Conservation (phyloP, 208 protist genomes). For the Crithidia sp. region DNA sequence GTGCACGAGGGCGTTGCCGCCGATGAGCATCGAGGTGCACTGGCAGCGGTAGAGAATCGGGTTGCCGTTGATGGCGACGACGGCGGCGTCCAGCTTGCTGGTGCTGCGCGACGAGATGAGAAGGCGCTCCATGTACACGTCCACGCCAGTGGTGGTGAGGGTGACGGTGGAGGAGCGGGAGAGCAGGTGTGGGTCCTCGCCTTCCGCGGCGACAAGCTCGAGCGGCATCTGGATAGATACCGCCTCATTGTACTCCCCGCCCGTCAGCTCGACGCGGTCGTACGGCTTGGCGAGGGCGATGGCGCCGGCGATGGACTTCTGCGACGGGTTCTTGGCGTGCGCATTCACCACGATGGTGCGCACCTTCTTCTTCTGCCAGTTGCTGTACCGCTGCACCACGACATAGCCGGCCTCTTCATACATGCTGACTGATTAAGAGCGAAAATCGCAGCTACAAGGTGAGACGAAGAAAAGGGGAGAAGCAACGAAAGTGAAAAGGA, state of each 20-base stretch:
- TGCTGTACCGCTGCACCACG: slow-evolving; percentile 75
- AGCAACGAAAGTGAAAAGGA: slow-evolving; percentile 12
- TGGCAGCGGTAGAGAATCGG: slow-evolving; percentile 67
- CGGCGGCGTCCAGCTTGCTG: slow-evolving; percentile 62
- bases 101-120: slow-evolving; percentile 63
- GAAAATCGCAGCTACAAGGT: no score
- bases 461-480: slow-evolving; percentile 4
- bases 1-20: slow-evolving; percentile 44
- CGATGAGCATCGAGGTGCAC: slow-evolving; percentile 69
- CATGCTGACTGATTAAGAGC: not conserved
- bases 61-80: slow-evolving; percentile 63
- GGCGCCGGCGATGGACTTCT: slow-evolving; percentile 66
- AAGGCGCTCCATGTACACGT: slow-evolving; percentile 75
- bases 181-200: slow-evolving; percentile 76
- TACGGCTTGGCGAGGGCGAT: slow-evolving; percentile 81
- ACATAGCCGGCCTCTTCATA: slow-evolving; percentile 50
- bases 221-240: slow-evolving; percentile 72
- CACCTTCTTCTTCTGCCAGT: slow-evolving; percentile 89
- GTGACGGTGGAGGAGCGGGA: slow-evolving; percentile 74
- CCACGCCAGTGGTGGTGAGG: slow-evolving; percentile 57
- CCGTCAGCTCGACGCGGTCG: slow-evolving; percentile 85
- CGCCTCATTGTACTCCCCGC: slow-evolving; percentile 82
- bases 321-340: slow-evolving; percentile 51
- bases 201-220: slow-evolving; percentile 84
- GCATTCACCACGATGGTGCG: slow-evolving; percentile 85